A percentile compares a stretch with the other conserved stretches of the same genome.
Evolutionary conservation across 176 grass and related monocot species (phyloP).

Genomic region (Bolboschoenus planiculmis): DNA sequence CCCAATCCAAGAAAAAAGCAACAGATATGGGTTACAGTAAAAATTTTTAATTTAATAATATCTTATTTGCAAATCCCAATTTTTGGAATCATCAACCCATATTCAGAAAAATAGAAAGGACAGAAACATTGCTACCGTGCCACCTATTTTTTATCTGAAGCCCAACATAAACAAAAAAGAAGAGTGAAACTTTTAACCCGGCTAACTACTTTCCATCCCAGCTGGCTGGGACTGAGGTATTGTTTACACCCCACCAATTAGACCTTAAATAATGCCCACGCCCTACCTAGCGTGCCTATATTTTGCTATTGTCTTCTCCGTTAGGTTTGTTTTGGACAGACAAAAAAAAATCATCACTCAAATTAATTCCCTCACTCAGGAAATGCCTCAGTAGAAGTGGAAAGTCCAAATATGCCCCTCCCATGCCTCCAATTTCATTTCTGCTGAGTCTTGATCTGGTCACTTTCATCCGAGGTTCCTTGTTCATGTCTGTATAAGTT

Average conservation of each 20-base stretch:
- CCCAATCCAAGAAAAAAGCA: background rate
- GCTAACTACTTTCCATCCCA: background rate
- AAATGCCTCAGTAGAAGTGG: background rate
- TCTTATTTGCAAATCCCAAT: background rate
- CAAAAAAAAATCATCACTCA: background rate
- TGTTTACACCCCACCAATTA: background rate
- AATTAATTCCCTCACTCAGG: background rate
- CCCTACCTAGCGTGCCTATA: background rate
- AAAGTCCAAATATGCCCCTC: background rate
- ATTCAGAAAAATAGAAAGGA: background rate
- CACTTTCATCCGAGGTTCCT: background rate
- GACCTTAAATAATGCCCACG: background rate
- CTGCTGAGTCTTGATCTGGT: background rate
- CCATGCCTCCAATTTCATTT: background rate
- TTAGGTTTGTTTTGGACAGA: background rate
- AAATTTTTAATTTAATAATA: background rate
- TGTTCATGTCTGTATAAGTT: background rate
- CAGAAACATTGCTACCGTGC: background rate
- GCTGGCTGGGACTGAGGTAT: background rate
- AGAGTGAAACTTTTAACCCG: background rate
- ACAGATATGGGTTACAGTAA: background rate
- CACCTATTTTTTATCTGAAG: background rate
- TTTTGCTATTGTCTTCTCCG: background rate
- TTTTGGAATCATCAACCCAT: background rate
- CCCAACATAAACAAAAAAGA: background rate